phyloP scores from a whole-genome alignment of 2,329 filamentous ascomycete species.

The Trichoderma sp. region DNA sequence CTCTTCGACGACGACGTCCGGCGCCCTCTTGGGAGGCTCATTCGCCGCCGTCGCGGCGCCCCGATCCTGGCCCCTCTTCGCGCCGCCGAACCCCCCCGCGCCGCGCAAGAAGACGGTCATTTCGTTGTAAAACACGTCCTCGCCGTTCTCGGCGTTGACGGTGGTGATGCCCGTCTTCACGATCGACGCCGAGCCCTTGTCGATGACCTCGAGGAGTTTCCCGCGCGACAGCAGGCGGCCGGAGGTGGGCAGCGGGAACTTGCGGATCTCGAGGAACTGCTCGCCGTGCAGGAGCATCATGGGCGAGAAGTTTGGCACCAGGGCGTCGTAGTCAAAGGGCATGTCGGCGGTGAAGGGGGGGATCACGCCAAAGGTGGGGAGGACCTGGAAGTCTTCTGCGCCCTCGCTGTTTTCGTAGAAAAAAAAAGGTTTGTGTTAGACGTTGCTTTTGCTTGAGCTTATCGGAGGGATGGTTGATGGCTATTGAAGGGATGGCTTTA shows the following conservation, averaged over 20 bases:
- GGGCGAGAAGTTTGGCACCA: constrained; percentile 93
- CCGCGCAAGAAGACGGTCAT: constrained; percentile 89
- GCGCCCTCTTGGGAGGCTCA: constrained; percentile 69
- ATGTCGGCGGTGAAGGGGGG: constrained; percentile 83
- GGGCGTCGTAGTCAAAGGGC: constrained; percentile 74
- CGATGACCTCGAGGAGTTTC: constrained; percentile 86
- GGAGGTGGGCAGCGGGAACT: constrained; percentile 85
- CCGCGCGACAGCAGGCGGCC: constrained; percentile 72
- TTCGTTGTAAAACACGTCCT: constrained; percentile 97
- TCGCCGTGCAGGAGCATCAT: constrained; percentile 99
- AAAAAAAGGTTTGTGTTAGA: background rate
- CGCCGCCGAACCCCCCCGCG: constrained; percentile 84
- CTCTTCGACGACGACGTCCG: constrained; percentile 81
- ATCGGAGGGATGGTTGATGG: background rate
- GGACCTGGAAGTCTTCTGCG: constrained; percentile 83
- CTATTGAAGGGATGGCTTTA: background rate
- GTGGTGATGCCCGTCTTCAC: constrained; percentile 79
- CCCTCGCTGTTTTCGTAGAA: constrained; percentile 58
- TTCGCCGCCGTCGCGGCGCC: constrained; percentile 78
- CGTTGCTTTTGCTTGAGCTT: background rate
- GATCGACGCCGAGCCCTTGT: constrained; percentile 89
- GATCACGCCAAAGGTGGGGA: constrained; percentile 94
- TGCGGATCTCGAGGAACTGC: constrained; percentile 93
- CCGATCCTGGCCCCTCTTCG: constrained; percentile 71
- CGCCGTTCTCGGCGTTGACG: constrained; percentile 77